These are phyloP conservation scores for Ophiostoma populinum DNA, from an alignment of 2,329 filamentous ascomycete genomes.

Conservation along the genomic window DNA sequence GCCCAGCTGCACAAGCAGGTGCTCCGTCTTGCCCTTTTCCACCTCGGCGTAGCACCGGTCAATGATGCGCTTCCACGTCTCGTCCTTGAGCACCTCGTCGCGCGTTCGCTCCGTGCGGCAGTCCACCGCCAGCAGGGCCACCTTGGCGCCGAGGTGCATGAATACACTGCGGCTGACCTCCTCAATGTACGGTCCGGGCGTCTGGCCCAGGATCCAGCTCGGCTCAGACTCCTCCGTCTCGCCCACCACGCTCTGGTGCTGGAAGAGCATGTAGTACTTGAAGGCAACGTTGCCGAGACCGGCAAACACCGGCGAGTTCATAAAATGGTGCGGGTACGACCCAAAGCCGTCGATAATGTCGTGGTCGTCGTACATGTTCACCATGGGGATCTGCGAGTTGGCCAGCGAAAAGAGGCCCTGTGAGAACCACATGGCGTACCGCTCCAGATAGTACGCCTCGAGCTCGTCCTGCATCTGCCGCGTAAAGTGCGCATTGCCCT, in stretches of 20 bases:
- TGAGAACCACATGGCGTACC: conserved; percentile 91
- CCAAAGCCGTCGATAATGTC: conserved; percentile 85
- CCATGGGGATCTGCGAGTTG: conserved; percentile 88
- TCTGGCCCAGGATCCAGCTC: conserved; percentile 71
- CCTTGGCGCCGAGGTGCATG: conserved; percentile 60
- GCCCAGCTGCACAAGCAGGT: conserved; percentile 72
- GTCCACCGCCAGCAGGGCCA: conserved; percentile 75
- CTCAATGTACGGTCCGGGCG: conserved; percentile 77
- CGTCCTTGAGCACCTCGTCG: conserved; percentile 61
- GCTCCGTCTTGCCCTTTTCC: conserved; percentile 67
- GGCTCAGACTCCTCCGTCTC: conserved; percentile 75
- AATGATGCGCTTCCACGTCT: conserved; percentile 75
- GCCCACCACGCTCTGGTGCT: conserved; percentile 73
- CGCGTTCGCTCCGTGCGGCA: conserved; percentile 80
- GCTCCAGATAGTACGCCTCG: conserved; percentile 72
- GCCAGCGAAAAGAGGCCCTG: conserved; percentile 89
- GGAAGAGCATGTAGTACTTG: conserved; percentile 98
- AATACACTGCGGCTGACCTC: conserved; percentile 75
- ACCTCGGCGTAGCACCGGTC: conserved; percentile 73
- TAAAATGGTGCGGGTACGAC: conserved; percentile 82
- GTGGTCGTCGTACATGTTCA: conserved; percentile 96
- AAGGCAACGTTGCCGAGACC: conserved; percentile 83
- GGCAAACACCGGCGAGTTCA: conserved; percentile 76
- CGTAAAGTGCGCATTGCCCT: conserved; percentile 63
- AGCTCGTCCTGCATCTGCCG: conserved; percentile 73